Base-by-base conservation (phyloP, 2,329 filamentous ascomycete genomes). In the Blastomyces parvus region DNA sequence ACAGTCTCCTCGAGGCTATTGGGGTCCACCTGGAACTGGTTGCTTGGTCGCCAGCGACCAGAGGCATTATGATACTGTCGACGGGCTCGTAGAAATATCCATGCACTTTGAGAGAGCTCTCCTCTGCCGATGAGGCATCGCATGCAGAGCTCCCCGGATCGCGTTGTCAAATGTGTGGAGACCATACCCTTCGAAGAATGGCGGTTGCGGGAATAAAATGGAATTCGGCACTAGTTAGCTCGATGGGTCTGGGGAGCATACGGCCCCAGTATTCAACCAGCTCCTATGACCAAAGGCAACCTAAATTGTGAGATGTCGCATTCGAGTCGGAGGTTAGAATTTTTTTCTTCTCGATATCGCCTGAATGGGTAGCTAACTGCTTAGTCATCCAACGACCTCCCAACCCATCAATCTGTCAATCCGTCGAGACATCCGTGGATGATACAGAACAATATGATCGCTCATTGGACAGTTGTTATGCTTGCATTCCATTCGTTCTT, bases 1-100 rank as follows among this genome's bases (percentile, higher is more conserved):
- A 77, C 68, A 8, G 76, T 77, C 55, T 70, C 68, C 33, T 61
- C 60, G 8, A 76, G 71, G 62, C 71, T 74, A 36, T 66, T 64
- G 27, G 68, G 65, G 50, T 70, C 63, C 56, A 75, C 67, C 27
- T 65, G 46, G 44, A 62, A 30, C 27, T 66, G 58, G 19, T 57
- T 63, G n/a, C 38, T 25, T 48, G 53, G 46, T 22, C 19, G 60
- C 52, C 38, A 46, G 52, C n/a, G 53, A 33, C 33, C 59, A 4
- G 59, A 52, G 33, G 59, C 64, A 38, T 61, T 58, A 62, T 65
- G 65, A 38, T 62, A 64, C n/a, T 38, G 65, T 73, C 66, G 52
- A 22, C 59, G 59, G 22, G 40, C 52, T n/a, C 36, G 60, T 30
- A 25, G 48, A 22, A n/a, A 62, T 30, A 61, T 53, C 36, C 50